Base-by-base conservation (phyloP, 208 protist species). In the Wallacemonas sp. region DNA sequence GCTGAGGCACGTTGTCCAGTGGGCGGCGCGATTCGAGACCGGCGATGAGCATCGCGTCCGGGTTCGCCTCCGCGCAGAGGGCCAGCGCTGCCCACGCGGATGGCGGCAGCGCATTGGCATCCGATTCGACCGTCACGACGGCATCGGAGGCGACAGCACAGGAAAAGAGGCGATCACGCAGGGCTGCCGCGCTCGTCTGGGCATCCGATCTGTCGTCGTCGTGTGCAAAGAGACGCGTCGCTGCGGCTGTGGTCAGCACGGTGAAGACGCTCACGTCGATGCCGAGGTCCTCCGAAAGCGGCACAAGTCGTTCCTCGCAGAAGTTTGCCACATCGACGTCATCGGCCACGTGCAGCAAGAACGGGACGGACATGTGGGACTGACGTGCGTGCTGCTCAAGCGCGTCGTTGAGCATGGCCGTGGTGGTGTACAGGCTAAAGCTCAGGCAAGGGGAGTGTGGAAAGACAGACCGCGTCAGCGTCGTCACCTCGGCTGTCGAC, bases 181-280 rank as follows among this genome's bases (percentile, higher is more conserved):
- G 48, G 2, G 33, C 34, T 26, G 60, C 30, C 27, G 47, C 47
- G 14, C 36, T 49, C 44, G 11, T 6, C 44, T 49, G 6, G 12
- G 17, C 11, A 16, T 49, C 44, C 36, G 9, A 17, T 41, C 14
- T 14, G 17, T 55, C 36, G 1, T 39, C 23, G 1, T 33, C 67
- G n/a, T 55, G 27, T 1, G 56, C 36, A 21, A 73, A 36, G 1
- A 85, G 71, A 11, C 33, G 39, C 56, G 16, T 8, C 0, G 71
- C 70, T 26, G 63, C 32, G 2, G 62, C 58, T n/a, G 71, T 66
- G 26, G 68, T 61, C 44, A 83, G 64, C 30, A 85, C 32, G 9
- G 84, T 81, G 57, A 87, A 69, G 34, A 87, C 34, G 47, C 78
- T 74, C 57, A 73, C 78, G 12, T 67, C 72, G 9, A 73, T 80